These are phyloP conservation scores for Ogataea hybrid DNA, from an alignment of 1,139 yeast genomes.

Conservation along the genomic window DNA sequence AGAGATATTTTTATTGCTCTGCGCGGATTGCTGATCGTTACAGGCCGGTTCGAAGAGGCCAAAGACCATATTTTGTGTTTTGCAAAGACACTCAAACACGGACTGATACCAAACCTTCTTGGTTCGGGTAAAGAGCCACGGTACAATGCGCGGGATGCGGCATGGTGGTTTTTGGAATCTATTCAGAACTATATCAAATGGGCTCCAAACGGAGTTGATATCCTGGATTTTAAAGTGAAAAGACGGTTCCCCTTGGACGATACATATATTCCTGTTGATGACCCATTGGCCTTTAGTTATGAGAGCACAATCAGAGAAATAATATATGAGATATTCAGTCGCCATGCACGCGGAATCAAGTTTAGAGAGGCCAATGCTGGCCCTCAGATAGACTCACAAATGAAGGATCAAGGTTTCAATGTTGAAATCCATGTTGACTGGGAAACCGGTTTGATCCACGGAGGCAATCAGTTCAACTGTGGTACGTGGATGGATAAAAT, in stretches of 20 bases:
- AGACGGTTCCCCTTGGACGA: slow-evolving; percentile 93
- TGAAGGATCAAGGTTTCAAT: slow-evolving; percentile 91
- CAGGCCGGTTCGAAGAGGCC: too few species aligned
- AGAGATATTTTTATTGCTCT: slow-evolving; percentile 92
- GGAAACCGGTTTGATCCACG: slow-evolving; percentile 83
- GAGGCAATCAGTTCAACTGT: slow-evolving; percentile 91
- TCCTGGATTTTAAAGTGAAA: slow-evolving; percentile 68
- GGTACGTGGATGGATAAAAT: slow-evolving; percentile 99
- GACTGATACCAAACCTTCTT: too few species aligned
- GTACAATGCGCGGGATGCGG: too few species aligned
- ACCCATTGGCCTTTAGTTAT: slow-evolving; percentile 71
- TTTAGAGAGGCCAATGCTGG: slow-evolving; percentile 98
- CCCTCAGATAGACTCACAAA: slow-evolving; percentile 78
- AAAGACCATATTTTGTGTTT: too few species aligned
- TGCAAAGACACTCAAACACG: too few species aligned
- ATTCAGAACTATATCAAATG: too few species aligned
- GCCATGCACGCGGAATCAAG: slow-evolving; percentile 86
- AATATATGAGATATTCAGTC: slow-evolving; percentile 72
- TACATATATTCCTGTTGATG: slow-evolving; percentile 65
- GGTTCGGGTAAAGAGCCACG: too few species aligned
- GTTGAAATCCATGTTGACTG: slow-evolving; percentile 82
- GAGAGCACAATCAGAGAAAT: slow-evolving; percentile 71
- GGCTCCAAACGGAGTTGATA: slow-evolving; percentile 70
- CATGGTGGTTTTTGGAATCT: too few species aligned
- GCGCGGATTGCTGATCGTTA: too few species aligned